phyloP scores from a whole-genome alignment of 805 yeast genomes.

The Pichia manshurica region DNA sequence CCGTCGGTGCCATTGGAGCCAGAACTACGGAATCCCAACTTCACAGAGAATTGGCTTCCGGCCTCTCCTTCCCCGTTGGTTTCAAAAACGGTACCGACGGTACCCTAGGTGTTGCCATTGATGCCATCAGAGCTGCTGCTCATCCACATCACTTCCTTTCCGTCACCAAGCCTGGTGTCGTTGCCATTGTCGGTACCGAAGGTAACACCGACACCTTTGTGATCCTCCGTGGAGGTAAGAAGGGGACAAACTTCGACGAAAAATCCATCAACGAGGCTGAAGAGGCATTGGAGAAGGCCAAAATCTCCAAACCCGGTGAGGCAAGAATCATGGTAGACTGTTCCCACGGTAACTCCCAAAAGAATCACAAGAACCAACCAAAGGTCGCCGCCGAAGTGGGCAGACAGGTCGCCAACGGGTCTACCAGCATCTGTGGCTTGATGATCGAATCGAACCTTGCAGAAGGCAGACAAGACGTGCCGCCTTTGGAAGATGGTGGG shows the following conservation, averaged over 20 bases:
- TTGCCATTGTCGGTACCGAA: slow-evolving; percentile 91
- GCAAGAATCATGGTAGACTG: slow-evolving; percentile 93
- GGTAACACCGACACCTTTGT: slow-evolving; percentile 90
- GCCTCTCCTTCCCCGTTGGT: slow-evolving; percentile 95
- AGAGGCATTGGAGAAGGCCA: slow-evolving; percentile 47
- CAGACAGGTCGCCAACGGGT: slow-evolving; percentile 74
- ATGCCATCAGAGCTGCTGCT: slow-evolving; percentile 87
- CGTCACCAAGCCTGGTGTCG: slow-evolving; percentile 94
- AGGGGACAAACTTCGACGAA: slow-evolving; percentile 85
- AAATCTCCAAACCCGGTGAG: slow-evolving; percentile 30
- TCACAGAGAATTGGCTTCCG: slow-evolving; percentile 95
- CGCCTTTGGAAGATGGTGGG: slow-evolving; percentile 57
- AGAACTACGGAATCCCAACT: slow-evolving; percentile 98
- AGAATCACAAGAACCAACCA: slow-evolving; percentile 91
- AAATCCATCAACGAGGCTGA: slow-evolving; percentile 64
- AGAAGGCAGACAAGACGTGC: slow-evolving; percentile 92
- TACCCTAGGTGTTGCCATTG: slow-evolving; percentile 86
- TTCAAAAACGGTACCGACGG: slow-evolving; percentile 99
- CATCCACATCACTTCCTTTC: slow-evolving; percentile 92
- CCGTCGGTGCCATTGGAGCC: slow-evolving; percentile 98
- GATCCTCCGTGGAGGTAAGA: slow-evolving; percentile 92
- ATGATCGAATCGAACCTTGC: slow-evolving; percentile 93
- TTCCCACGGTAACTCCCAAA: slow-evolving; percentile 92
- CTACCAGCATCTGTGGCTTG: slow-evolving; percentile 74
- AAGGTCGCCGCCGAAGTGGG: slow-evolving; percentile 73